Evolutionary conservation across 441 rosid species (phyloP).

Genomic region (Rhodomyrtus psidioides): DNA sequence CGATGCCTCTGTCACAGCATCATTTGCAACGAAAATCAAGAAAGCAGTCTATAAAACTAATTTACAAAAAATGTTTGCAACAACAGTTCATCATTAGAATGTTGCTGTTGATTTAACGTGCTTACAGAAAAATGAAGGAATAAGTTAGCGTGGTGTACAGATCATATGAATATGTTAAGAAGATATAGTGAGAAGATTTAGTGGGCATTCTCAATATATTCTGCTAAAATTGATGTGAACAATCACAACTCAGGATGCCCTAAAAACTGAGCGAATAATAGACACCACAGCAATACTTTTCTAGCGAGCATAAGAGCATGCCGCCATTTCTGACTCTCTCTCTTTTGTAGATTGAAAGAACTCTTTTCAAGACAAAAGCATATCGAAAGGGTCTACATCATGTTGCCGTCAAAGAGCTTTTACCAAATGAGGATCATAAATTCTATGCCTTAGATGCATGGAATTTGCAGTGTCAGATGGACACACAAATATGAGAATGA

Average conservation of each 20-base stretch:
- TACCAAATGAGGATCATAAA: neutral
- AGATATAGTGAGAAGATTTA: neutral
- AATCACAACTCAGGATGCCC: neutral
- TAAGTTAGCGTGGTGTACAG: neutral
- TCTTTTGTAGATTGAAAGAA: neutral
- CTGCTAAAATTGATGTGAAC: neutral
- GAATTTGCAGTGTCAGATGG: neutral
- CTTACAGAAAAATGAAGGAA: neutral
- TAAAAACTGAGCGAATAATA: neutral
- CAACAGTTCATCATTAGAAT: neutral
- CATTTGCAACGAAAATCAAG: neutral
- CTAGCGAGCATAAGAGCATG: neutral
- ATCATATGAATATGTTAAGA: neutral
- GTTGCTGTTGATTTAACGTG: neutral
- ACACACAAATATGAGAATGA: neutral
- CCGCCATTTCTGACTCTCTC: neutral
- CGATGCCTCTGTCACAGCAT: neutral
- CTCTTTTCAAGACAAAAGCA: neutral
- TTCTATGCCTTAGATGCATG: neutral
- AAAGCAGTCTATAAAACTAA: neutral
- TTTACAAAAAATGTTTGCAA: neutral
- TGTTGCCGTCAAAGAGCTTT: neutral
- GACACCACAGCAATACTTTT: neutral
- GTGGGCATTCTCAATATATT: neutral
- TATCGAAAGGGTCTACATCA: neutral